phyloP scores from a whole-genome alignment of 257 asterid genomes.

The Solanum chiquidenum region DNA sequence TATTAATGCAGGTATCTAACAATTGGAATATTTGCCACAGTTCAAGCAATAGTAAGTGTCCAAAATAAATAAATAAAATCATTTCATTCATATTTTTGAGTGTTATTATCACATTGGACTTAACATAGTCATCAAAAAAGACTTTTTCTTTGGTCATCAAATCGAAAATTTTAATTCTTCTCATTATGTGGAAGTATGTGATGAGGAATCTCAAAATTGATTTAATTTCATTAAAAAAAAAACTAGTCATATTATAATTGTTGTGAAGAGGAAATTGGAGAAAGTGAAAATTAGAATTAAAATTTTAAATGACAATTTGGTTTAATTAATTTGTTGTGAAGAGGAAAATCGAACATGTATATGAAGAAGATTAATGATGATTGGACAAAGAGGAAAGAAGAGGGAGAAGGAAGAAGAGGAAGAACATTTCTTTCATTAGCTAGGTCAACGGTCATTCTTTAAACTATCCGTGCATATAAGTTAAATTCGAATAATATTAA shows the following conservation, averaged over 20 bases:
- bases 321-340: not conserved
- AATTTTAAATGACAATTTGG: not conserved
- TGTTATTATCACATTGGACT: slow-evolving; percentile 1
- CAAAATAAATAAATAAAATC: no score
- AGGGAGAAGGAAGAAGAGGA: not conserved
- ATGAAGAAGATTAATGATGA: not conserved
- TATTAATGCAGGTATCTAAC: slow-evolving; percentile 50
- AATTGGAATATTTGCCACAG: slow-evolving; percentile 57
- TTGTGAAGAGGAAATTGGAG: not conserved
- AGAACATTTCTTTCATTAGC: not conserved
- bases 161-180: not conserved
- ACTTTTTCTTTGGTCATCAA: not conserved
- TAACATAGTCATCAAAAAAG: not conserved
- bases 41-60: slow-evolving; percentile 58
- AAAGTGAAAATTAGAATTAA: not conserved
- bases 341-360: not conserved
- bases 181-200: not conserved
- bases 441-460: not conserved
- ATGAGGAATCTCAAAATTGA: slow-evolving; percentile 8
- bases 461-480: rapidly evolving
- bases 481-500: not conserved
- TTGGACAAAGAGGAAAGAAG: not conserved
- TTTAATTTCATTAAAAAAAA: not conserved
- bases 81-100: not conserved
- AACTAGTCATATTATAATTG: not conserved